Percentiles rank a stretch among this genome's conserved stretches.
phyloP scores from a whole-genome alignment of 176 grass and related monocot species.

The Eragrostis curvula region DNA sequence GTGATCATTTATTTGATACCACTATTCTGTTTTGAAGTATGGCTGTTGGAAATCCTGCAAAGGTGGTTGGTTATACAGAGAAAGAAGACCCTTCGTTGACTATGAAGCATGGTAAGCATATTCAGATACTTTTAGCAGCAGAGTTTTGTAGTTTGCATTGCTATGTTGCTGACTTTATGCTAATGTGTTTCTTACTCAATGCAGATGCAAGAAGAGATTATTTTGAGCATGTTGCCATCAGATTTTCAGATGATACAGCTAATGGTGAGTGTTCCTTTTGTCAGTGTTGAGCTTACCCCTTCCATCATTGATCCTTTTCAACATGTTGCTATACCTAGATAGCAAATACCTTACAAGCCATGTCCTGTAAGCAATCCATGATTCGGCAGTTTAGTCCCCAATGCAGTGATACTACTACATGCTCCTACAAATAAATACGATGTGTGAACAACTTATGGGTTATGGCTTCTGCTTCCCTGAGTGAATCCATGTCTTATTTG shows the following conservation, averaged over 20 bases:
- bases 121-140: slow-evolving; percentile 2
- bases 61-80: slow-evolving; percentile 79
- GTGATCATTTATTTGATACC: slow-evolving; percentile 8
- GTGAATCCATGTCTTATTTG: background rate
- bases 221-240: slow-evolving; percentile 80
- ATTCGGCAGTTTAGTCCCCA: background rate
- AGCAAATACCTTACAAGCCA: background rate
- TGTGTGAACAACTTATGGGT: background rate
- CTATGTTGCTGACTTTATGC: background rate
- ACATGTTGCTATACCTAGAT: background rate
- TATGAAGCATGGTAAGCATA: slow-evolving; percentile 92
- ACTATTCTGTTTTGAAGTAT: slow-evolving; percentile 59
- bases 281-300: background rate
- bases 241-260: slow-evolving; percentile 48
- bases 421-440: background rate
- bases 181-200: slow-evolving; percentile 37
- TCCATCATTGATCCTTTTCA: background rate
- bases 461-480: background rate
- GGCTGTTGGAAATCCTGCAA: slow-evolving; percentile 98
- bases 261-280: slow-evolving; percentile 52
- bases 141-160: slow-evolving; percentile 21
- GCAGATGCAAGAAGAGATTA: slow-evolving; percentile 93
- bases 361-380: background rate
- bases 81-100: slow-evolving; percentile 96
- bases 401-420: background rate